These are phyloP conservation scores for Saccharomycopsis sp. DNA, from an alignment of 805 yeast species.

Conservation along the genomic window DNA sequence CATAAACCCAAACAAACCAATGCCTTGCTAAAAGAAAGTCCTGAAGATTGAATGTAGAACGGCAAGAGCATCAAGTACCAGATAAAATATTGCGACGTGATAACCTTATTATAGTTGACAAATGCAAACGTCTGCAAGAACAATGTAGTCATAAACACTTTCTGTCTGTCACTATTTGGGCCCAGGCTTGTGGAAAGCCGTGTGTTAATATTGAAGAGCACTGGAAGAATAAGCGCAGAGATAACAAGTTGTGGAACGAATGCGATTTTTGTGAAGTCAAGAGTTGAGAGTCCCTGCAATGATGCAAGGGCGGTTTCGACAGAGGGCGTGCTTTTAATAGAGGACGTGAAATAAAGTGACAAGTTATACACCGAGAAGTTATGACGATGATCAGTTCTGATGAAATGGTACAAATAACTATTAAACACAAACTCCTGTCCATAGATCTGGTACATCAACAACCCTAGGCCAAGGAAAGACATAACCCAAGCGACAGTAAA, in stretches of 20 bases:
- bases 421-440: slow-evolving; percentile 73
- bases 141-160: slow-evolving; percentile 36
- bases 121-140: slow-evolving; percentile 77
- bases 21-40: slow-evolving; percentile 34
- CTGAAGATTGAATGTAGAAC: slow-evolving; percentile 44
- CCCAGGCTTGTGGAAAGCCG: slow-evolving; percentile 17
- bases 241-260: slow-evolving; percentile 76
- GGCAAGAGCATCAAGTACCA: slow-evolving; percentile 92
- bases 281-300: not conserved
- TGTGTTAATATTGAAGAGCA: slow-evolving; percentile 19
- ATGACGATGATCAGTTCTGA: slow-evolving; percentile 87
- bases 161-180: slow-evolving; percentile 34
- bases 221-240: slow-evolving; percentile 54
- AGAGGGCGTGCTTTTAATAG: slow-evolving; percentile 23
- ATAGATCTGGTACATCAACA: slow-evolving; percentile 58
- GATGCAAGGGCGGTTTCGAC: slow-evolving; percentile 24
- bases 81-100: slow-evolving; percentile 92
- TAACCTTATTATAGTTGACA: slow-evolving; percentile 72
- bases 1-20: slow-evolving; percentile 44
- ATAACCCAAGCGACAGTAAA: slow-evolving; percentile 34
- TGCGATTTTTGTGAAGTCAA: slow-evolving; percentile 50
- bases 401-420: slow-evolving; percentile 76
- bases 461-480: slow-evolving; percentile 44
- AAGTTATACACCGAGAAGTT: slow-evolving; percentile 87
- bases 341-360: slow-evolving; percentile 56